Evolutionary conservation across 2,329 filamentous ascomycete species (phyloP).

Genomic region (Zopfia rhizophila): DNA sequence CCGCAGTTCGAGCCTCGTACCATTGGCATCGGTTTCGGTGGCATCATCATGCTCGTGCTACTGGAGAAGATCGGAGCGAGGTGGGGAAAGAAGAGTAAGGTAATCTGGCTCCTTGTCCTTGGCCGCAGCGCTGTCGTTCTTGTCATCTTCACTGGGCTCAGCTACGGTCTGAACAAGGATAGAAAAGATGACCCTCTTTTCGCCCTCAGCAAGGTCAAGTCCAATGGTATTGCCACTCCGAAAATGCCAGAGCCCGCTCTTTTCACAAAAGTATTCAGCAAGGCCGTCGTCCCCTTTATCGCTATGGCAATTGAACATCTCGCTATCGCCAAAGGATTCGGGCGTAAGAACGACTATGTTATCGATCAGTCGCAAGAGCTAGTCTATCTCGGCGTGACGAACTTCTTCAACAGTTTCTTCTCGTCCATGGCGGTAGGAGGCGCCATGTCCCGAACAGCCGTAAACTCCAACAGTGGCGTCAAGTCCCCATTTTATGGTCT

Average conservation of each 20-base stretch:
- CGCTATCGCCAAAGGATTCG: slow-evolving; percentile 72
- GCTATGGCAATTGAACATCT: slow-evolving; percentile 71
- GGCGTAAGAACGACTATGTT: slow-evolving; percentile 69
- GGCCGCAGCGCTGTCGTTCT: slow-evolving; percentile 70
- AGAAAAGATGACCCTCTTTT: slow-evolving; percentile 63
- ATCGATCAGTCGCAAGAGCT: slow-evolving; percentile 74
- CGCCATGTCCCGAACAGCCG: slow-evolving; percentile 74
- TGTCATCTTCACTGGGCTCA: slow-evolving; percentile 71
- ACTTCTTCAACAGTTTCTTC: slow-evolving; percentile 73
- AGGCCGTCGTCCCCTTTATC: slow-evolving; percentile 70
- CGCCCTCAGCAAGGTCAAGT: slow-evolving; percentile 66
- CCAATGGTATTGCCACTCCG: slow-evolving; percentile 64
- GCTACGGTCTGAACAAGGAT: slow-evolving; percentile 69
- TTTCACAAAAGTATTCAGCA: slow-evolving; percentile 63
- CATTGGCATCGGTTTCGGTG: slow-evolving; percentile 67
- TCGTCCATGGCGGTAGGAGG: slow-evolving; percentile 72
- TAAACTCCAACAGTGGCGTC: slow-evolving; percentile 73
- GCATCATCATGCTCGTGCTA: slow-evolving; percentile 65
- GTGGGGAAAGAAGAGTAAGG: slow-evolving; percentile 68
- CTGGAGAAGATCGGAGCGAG: slow-evolving; percentile 68
- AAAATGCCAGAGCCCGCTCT: slow-evolving; percentile 60
- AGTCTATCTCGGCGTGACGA: slow-evolving; percentile 70
- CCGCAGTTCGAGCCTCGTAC: slow-evolving; percentile 68
- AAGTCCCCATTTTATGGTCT: slow-evolving; percentile 70
- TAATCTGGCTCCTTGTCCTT: slow-evolving; percentile 68